Base-by-base conservation (phyloP, 768 basidiomycete genomes). In the Mycena latifolia region DNA sequence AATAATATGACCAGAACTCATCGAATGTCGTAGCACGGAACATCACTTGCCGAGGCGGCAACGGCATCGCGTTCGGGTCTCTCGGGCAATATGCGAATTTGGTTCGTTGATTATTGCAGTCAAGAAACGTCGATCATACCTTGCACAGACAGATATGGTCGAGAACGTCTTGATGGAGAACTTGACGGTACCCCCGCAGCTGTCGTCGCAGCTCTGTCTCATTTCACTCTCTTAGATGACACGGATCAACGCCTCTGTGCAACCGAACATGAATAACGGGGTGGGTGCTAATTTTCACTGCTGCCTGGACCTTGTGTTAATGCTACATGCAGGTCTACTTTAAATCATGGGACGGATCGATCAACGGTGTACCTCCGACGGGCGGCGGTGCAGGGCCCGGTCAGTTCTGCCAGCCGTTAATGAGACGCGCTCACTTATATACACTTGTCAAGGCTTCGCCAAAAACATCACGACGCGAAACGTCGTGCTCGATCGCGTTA, bases 31-130 rank as follows among this genome's bases (percentile, higher is more conserved):
- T 82, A 25, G 83, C 81, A 0, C 75, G 77, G 6, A 84, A 86
- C 64, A 78, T 87, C 47, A 83, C 81, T 55, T 89, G 88, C 67
- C 80, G 83, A 24, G 88, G 88, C 18, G 88, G 87, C 12, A 88
- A 88, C 65, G 87, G 87, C 3, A 82, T 89, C 31, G 88, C 88
- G 1, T 84, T 88, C 69, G 87, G 87, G 18, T 88, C 87, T 27
- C 74, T 90, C 18, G 88, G 86, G 18, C 86, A 88, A 74, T 89
- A 88, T 65, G 78, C 77, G 12, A 79, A 86, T 60, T 65, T 87
- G 73, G 86, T 88, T 65, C 63, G 76, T 56, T 2, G 17, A 7
- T 35, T 14, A 6, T 35, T 14, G 33, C 14, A 14, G 14, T 35
- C 33, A 6, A 35, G 14, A 7, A 35, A 14, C 33, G 14, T 7